Evolutionary conservation across 768 basidiomycete species (phyloP).

Genomic region (Lactarius hengduanensis): DNA sequence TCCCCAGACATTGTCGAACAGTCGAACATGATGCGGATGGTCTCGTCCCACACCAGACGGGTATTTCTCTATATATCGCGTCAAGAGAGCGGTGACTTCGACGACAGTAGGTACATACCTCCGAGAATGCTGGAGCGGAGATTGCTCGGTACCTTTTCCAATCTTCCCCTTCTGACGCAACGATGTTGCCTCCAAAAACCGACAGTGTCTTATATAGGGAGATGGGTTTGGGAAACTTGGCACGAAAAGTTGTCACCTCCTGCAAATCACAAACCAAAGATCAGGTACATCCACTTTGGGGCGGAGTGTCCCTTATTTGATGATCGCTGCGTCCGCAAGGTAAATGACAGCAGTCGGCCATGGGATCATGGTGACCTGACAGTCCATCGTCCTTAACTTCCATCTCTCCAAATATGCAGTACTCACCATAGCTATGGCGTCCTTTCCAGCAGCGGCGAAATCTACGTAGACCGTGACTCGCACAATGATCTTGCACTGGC

Average conservation of each 20-base stretch:
- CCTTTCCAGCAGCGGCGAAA: constrained; percentile 18
- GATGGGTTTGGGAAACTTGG: constrained; percentile 58
- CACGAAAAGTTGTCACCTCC: constrained; percentile 50
- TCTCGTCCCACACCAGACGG: constrained; percentile 42
- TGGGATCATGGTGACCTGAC: constrained; percentile 17
- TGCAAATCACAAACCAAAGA: constrained; percentile 31
- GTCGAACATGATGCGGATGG: constrained; percentile 35
- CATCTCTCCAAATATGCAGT: too few relatives aligned
- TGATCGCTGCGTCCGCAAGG: constrained; percentile 21
- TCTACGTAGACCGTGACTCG: constrained; percentile 2
- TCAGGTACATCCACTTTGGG: neutral
- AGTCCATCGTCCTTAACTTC: neutral
- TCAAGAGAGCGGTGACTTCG: neutral
- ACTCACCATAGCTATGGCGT: constrained; percentile 13
- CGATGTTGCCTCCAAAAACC: constrained; percentile 58
- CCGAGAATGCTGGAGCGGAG: constrained; percentile 62
- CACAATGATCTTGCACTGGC: neutral
- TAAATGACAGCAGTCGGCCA: neutral
- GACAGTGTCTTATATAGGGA: constrained; percentile 44
- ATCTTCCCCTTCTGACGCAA: constrained; percentile 60
- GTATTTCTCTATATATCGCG: constrained; percentile 35
- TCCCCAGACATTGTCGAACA: constrained; percentile 47
- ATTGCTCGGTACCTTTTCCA: constrained; percentile 68
- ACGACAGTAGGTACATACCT: constrained; percentile 40
- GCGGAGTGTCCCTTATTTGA: constrained; percentile 11